Base-by-base conservation (phyloP, 106 monocot species). In the Xerophyta viscosa region DNA sequence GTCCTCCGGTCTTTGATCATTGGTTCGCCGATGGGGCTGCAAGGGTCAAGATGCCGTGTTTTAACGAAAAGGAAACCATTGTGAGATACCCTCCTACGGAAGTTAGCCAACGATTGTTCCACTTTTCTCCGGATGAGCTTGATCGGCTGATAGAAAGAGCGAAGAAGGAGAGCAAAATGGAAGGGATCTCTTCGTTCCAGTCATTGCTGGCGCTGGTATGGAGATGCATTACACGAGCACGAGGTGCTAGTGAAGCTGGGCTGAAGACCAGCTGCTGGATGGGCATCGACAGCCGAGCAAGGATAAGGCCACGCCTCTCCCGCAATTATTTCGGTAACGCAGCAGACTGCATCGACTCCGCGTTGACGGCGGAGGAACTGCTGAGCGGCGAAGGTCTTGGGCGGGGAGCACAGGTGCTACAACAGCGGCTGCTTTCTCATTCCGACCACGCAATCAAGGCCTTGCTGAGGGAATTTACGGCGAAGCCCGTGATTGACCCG, bases 71-170 rank as follows among this genome's bases (percentile, higher is more conserved):
- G 1, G 55, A 63, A 18, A 37, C 56, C 27, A 29, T 63, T 46
- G 22, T 33, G 14, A 21, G 71, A 3, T 50, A 37, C 41, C 12
- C 22, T 1, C 56, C 57, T 3, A 31, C 51, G 37, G n/a, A 11
- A 4, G 54, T 71, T 20, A 37, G 24, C n/a, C 54, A 71, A 41
- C 55, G 46, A 53, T 20, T 48, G 18, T 71, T 61, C 56, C 62
- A 63, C 39, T 71, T 71, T 55, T n/a, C 62, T 0, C 42, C 54
- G 0, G 17, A 23, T 0, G 49, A 53, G 29, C 45, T 70, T 0
- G 54, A 52, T 7, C 13, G 36, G 19, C 62, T 70, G 1, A 70
- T 54, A 46, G 47, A n/a, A 18, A 62, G 29, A 31, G 62, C 70
- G 37, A 62, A 70, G 54, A 27, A 53, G 8, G 8, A 17, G 14